Evolutionary conservation across 306 rosid genomes (phyloP), one percentile per base, ranked within the genome.

Genomic region (Alnus rubra): DNA sequence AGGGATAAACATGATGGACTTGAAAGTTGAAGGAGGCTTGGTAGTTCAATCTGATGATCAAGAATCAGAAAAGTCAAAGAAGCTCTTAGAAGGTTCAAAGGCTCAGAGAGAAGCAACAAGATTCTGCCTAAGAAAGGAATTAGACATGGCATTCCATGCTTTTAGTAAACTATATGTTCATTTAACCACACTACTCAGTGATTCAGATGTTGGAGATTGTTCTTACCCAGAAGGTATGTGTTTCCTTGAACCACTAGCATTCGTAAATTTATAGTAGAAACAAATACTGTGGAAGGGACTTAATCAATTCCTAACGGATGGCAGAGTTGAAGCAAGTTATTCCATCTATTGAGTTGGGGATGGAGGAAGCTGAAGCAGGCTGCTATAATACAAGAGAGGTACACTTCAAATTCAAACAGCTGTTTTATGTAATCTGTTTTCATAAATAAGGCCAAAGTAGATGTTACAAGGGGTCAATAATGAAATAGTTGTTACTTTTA

Each of bases 41-140:
- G 73, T 56, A 37, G 55, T 52, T 88, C 79, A 65, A 73, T 76
- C 81, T 76, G 56, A 44, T 73, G 79, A 83, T 74, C 76, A 65
- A 76, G 78, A 64, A 63, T 77, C 82, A 67, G 82, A 75, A 75
- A 77, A 82, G 84, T 53, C 82, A 78, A 75, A 67, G 74, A 73
- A 60, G 60, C 80, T 73, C 71, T 67, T 60, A 51, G 75, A 79
- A 82, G 63, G 56, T 71, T 82, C 78, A 69, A 37, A 67, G 9
- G 12, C 60, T 60, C 48, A 71, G n/a, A 73, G 80, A 18, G 76
- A 79, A 56, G 79, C 74, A 68, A 71, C 83, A 71, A 63, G 56
- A 50, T 80, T 69, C 51, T 84, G 73, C 78, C 82, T 94, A 69
- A 82, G 86, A 81, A 83, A 80, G 78, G 97, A 92, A 85, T 79